A percentile compares a stretch with the other conserved stretches of the same genome.
These are phyloP conservation scores for Tylopilus sp. DNA, from an alignment of 768 basidiomycete species.

Conservation along the genomic window DNA sequence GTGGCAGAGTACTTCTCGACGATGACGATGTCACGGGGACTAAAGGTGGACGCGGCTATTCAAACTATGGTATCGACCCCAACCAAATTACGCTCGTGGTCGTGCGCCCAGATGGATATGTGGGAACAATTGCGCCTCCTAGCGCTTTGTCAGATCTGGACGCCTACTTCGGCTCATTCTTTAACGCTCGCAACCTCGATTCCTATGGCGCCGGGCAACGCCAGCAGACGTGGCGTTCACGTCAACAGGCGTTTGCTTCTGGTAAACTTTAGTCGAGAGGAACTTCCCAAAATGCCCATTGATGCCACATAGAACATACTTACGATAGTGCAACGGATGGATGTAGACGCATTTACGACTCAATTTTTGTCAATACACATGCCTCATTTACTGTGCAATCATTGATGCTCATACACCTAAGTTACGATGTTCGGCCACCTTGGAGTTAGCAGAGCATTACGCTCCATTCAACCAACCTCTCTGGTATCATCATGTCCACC, in stretches of 20 bases:
- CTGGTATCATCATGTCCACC: too few relatives aligned
- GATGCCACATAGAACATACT: background rate
- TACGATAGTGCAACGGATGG: background rate
- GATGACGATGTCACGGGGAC: slow-evolving; percentile 30
- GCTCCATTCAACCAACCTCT: too few relatives aligned
- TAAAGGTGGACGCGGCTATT: slow-evolving; percentile 32
- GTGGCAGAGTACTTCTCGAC: slow-evolving; percentile 30
- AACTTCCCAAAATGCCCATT: background rate
- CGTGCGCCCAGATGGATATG: slow-evolving; percentile 38
- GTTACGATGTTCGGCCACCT: too few relatives aligned
- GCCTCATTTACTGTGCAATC: background rate
- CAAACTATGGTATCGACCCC: slow-evolving; percentile 28
- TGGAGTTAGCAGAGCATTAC: too few relatives aligned
- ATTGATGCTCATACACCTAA: background rate
- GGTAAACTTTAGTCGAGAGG: background rate
- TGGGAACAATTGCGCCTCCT: slow-evolving; percentile 31
- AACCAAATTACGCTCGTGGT: slow-evolving; percentile 30
- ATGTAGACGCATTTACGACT: background rate
- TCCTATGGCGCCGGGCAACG: background rate
- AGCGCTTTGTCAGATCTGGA: slow-evolving; percentile 34
- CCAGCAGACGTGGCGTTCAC: background rate
- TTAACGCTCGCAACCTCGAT: slow-evolving; percentile 14
- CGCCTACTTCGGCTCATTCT: slow-evolving; percentile 48
- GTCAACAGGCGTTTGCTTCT: background rate
- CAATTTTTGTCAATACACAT: background rate